Evolutionary conservation across 75 land plant species (phyloP).

Genomic region (Selaginella tamariscina): DNA sequence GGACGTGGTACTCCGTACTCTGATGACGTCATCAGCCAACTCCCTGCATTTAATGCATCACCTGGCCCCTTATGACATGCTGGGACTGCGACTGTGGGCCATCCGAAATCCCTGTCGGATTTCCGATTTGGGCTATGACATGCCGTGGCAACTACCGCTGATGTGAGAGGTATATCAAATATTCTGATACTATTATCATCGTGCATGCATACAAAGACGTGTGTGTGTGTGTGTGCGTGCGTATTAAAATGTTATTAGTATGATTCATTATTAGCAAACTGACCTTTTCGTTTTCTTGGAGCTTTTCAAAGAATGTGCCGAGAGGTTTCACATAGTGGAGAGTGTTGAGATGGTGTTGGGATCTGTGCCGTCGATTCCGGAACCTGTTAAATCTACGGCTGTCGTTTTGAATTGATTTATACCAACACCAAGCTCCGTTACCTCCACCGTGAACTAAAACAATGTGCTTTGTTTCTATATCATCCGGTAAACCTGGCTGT

Average conservation of each 20-base stretch:
- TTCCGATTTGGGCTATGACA: not conserved
- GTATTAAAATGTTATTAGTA: too few relatives aligned
- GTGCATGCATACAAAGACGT: too few relatives aligned
- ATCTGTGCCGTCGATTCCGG: conserved; percentile 64
- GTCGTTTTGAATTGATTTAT: conserved; percentile 66
- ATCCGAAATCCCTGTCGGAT: not conserved
- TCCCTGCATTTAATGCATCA: not conserved
- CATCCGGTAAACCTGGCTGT: too few relatives aligned
- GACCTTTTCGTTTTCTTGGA: conserved; percentile 51
- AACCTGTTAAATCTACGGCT: conserved; percentile 67
- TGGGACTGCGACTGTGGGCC: not conserved
- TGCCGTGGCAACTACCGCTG: too few relatives aligned
- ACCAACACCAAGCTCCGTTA: conserved; percentile 99
- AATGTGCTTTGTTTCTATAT: conserved; percentile 58
- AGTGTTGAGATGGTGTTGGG: conserved; percentile 52
- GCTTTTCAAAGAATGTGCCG: conserved; percentile 38
- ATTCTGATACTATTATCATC: too few relatives aligned
- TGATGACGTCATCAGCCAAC: not conserved
- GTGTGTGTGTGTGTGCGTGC: too few relatives aligned
- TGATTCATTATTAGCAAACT: too few relatives aligned
- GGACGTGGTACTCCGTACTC: not conserved
- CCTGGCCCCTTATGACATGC: not conserved
- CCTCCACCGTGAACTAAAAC: conserved; percentile 96
- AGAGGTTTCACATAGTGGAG: conserved; percentile 64
- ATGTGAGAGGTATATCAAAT: too few relatives aligned